These are phyloP conservation scores for Prunus yedoensis DNA, from an alignment of 331 rosid genomes.

Conservation along the genomic window DNA sequence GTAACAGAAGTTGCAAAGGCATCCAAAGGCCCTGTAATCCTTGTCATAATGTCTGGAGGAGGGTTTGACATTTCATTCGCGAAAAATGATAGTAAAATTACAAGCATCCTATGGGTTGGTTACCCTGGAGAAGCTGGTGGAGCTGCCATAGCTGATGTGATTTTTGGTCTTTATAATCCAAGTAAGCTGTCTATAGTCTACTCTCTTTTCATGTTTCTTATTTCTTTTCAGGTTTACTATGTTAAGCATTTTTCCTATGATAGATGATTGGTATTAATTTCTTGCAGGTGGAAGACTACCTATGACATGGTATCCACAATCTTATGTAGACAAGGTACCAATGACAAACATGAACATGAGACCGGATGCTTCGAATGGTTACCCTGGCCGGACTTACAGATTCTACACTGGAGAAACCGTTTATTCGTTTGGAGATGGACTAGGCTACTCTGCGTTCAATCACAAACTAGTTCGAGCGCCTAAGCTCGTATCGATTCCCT, in stretches of 20 bases:
- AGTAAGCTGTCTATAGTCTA: conserved; percentile 41
- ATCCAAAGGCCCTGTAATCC: conserved; percentile 90
- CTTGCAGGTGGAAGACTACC: conserved; percentile 90
- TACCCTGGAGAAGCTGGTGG: conserved; percentile 99
- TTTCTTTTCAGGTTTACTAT: background rate
- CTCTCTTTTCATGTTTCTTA: background rate
- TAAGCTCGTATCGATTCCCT: conserved; percentile 47
- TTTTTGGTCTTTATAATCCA: conserved; percentile 85
- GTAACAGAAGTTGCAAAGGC: conserved; percentile 74
- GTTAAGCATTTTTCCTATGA: background rate
- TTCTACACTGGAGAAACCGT: conserved; percentile 86
- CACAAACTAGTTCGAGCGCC: conserved; percentile 72
- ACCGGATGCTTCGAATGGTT: conserved; percentile 71
- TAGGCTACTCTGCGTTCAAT: conserved; percentile 55
- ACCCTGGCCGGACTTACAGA: conserved; percentile 91
- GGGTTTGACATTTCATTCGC: conserved; percentile 91
- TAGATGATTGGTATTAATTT: conserved; percentile 13
- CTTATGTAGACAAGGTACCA: conserved; percentile 76
- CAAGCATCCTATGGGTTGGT: conserved; percentile 96
- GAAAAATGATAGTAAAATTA: conserved; percentile 57
- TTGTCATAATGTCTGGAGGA: conserved; percentile 94
- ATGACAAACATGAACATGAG: conserved; percentile 99
- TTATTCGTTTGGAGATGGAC: conserved; percentile 80
- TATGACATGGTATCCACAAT: conserved; percentile 95
- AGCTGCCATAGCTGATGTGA: conserved; percentile 90